A percentile compares a stretch with the other conserved stretches of the same genome.
Conservation (phyloP, 306 rosid species). For the Quercus rubra region DNA sequence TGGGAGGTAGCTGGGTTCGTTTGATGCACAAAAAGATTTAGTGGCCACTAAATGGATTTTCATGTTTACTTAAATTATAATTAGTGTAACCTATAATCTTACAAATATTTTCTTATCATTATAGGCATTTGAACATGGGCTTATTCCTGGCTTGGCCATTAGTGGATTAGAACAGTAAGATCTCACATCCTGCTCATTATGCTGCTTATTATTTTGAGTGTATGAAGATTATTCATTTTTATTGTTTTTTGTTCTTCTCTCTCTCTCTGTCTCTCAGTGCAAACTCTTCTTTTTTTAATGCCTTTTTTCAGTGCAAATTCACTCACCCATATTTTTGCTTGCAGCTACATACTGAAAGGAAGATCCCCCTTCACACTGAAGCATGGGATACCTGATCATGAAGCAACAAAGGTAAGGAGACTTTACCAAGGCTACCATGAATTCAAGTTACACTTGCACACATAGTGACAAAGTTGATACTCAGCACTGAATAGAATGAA, state of each 20-base stretch:
- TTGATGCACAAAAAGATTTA: not conserved
- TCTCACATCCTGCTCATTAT: conserved; percentile 24
- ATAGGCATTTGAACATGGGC: conserved; percentile 87
- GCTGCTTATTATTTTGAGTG: conserved; percentile 9
- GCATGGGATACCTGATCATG: conserved; percentile 94
- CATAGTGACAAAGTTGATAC: not conserved
- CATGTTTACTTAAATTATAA: not conserved
- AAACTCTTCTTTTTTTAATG: too few relatives aligned
- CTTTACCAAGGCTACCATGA: conserved; percentile 17
- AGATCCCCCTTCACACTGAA: conserved; percentile 69
- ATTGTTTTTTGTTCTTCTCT: conserved; percentile 6
- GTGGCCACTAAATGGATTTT: not conserved
- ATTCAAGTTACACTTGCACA: not conserved
- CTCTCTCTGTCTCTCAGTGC: not conserved
- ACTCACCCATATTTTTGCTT: conserved; percentile 20
- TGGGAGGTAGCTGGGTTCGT: not conserved
- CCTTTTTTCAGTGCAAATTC: conserved; percentile 4
- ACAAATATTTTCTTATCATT: conserved; percentile 16
- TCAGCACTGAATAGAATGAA: not conserved
- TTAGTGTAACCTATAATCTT: conserved; percentile 16
- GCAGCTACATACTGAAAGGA: conserved; percentile 84
- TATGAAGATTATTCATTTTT: not conserved
- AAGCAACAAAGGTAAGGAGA: conserved; percentile 74
- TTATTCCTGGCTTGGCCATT: conserved; percentile 80
- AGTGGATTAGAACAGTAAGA: conserved; percentile 93